Base-by-base conservation (phyloP, 441 rosid species). In the Omphalea diandra region DNA sequence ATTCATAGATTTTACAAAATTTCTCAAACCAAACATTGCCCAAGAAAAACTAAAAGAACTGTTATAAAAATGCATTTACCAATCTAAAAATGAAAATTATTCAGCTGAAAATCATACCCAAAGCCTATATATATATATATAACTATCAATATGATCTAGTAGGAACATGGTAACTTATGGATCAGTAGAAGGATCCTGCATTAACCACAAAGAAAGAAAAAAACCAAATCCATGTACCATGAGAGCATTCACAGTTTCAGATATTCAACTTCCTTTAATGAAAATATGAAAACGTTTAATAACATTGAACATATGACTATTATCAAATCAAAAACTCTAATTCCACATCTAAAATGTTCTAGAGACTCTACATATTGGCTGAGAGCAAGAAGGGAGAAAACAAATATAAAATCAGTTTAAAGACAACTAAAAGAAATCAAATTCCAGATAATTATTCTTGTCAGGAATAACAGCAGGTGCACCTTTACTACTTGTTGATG, bases 341-440 rank as follows among this genome's bases (percentile, higher is more conserved):
- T 75, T 78, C 56, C 71, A 75, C 68, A 60, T 47, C 59, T 67
- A 60, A 26, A 63, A 43, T 47, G 64, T 56, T 75, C 54, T 72
- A 69, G 4, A 41, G 53, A 63, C 68, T 74, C 78, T 79, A 59
- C 67, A 75, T 64, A 65, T 63, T 66, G 65, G 63, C 47, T 33
- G 8, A 52, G 46, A 17, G 29, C 32, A 67, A 40, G 22, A 10
- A 52, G 32, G 18, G 47, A 27, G 71, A 55, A 54, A 57, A 75
- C 67, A 69, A 44, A 63, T 62, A 53, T 49, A 67, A 65, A 58
- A 40, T 58, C 35, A 55, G 55, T 59, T 68, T 40, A 47, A 53
- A 40, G 49, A 60, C 31, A 65, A 41, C 65, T 79, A 89, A 77
- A 91, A 91, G 94, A 91, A 89, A 84, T 89, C 97, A 67, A 91